Base-by-base conservation (phyloP, 768 basidiomycete genomes). In the Dioszegia crocea region DNA sequence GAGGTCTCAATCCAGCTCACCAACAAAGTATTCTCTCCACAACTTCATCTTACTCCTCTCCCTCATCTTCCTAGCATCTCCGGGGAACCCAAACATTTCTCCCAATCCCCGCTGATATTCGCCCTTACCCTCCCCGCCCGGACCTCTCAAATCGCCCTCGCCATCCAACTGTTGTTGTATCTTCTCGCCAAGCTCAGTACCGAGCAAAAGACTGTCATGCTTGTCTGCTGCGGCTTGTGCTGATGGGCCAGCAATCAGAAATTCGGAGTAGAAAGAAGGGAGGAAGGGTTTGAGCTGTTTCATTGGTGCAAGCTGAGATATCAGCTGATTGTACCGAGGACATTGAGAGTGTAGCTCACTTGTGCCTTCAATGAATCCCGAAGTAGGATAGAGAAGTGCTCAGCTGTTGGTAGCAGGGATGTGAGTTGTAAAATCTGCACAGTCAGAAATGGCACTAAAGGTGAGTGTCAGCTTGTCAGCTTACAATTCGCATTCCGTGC, bases 231-330 rank as follows among this genome's bases (percentile, higher is more conserved):
- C 19, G 4, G 31, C 44, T 26, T 53, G 48, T 39, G 38, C 23
- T 51, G 12, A 38, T 26, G 23, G 45, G 41, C 40, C 40, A 1
- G 83, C 80, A 16, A 93, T 78, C 2, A 97, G 84, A n/a, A 83
- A 84, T 77, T 98, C 96, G 0, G 93, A 96, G 76, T 94, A 97
- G 73, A 92, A 89, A 1, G 91, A 89, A 78, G 89, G 88, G 29
- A 89, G 84, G 74, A 98, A 97, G 12, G 82, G 81, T 77, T 93
- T 96, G 59, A 97, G 88, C 12, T 80, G 79, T 77, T 96, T 96
- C 92, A 99, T 99, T 71, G 87, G 85, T 2, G 93, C 88, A 16
- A 87, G 84, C 72, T 76, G 62, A 21, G 36, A 19, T 56, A 27
- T 33, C 23, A 50, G 57, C 39, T n/a, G n/a, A n/a, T 24, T 27